These are phyloP conservation scores for Tuber brumale DNA, from an alignment of 495 filamentous ascomycete genomes.

Conservation along the genomic window DNA sequence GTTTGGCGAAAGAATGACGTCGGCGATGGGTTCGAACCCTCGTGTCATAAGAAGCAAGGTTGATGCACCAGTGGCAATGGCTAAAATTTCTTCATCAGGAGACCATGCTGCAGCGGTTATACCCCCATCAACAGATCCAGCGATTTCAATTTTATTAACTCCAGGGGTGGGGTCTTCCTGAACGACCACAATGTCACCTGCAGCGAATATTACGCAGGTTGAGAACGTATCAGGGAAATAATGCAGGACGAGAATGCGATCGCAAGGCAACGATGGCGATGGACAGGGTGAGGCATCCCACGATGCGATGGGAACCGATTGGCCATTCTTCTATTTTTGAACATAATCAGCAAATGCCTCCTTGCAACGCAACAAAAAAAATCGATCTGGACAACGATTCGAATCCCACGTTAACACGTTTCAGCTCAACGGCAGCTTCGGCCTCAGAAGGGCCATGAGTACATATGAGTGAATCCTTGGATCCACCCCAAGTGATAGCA, in stretches of 20 bases:
- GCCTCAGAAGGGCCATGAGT: conserved; percentile 64
- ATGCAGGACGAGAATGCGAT: conserved; percentile 69
- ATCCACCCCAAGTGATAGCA: conserved; percentile 69
- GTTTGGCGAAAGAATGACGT: conserved; percentile 60
- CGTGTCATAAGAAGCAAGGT: conserved; percentile 90
- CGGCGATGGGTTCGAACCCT: conserved; percentile 73
- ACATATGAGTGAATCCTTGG: conserved; percentile 63
- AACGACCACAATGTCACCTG: conserved; percentile 82
- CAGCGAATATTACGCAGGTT: conserved; percentile 74
- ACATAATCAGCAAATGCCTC: conserved; percentile 36
- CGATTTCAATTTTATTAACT: conserved; percentile 79
- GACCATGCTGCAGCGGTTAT: conserved; percentile 90
- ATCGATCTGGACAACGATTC: conserved; percentile 30
- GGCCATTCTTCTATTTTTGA: conserved; percentile 43
- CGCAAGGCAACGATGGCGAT: conserved; percentile 57
- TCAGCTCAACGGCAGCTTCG: conserved; percentile 60
- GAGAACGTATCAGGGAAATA: conserved; percentile 73
- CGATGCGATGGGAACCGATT: conserved; percentile 57
- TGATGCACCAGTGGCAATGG: conserved; percentile 67
- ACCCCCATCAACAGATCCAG: conserved; percentile 86
- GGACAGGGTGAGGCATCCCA: conserved; percentile 59
- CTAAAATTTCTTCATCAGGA: conserved; percentile 85
- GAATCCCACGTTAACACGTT: conserved; percentile 52
- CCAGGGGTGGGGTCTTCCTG: conserved; percentile 63
- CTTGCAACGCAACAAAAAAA: conserved; percentile 24